Evolutionary conservation across 164 flowering plant species (phyloP), one percentile per base, ranked within the genome.

Genomic region (Warburgia ugandensis): DNA sequence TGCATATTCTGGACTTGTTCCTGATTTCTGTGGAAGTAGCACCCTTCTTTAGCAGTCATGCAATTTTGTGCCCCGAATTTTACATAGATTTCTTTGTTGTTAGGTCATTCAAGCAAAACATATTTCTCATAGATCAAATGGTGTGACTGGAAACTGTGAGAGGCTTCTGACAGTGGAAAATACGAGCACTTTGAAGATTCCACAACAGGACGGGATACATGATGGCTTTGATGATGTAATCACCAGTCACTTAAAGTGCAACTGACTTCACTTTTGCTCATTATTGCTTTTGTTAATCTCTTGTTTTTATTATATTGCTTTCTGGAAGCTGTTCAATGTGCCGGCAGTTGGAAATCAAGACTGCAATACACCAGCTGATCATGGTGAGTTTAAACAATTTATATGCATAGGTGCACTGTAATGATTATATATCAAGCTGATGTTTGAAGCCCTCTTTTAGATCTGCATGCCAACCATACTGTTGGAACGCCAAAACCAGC

Each of bases 331-430:
- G 40, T 94, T 82, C 74, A 77, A 77, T 53, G 79, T 84, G 51
- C 94, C 83, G 71, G 87, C 89, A 65, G 88, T 70, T 55, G 81
- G 70, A 45, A 82, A 66, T 68, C 95, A 94, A 73, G 99, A 94
- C 68, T 94, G 82, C 73, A 84, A 83, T 60, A 81, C 99, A 30
- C 99, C 95, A 14, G 84, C 83, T 45, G 77, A 79, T 11, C 68
- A 59, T 62, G 97, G 97, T 84, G 75, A 61, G 29, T 50, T 64
- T 51, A 2, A 16, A 8, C 22, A 20, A 1, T 13, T 4, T 23
- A 12, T 23, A 27, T 5, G 6, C 50, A 23, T 46, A 9, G 12
- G 28, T 19, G 22, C 6, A 50, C 17, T 14, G 6, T 20, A 17
- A n/a, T 19, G 14, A 21, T 8, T 21, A 9, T 36, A 14, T 35